Conservation (phyloP, 2,329 filamentous ascomycete species). For the Sporothrix sp. region DNA sequence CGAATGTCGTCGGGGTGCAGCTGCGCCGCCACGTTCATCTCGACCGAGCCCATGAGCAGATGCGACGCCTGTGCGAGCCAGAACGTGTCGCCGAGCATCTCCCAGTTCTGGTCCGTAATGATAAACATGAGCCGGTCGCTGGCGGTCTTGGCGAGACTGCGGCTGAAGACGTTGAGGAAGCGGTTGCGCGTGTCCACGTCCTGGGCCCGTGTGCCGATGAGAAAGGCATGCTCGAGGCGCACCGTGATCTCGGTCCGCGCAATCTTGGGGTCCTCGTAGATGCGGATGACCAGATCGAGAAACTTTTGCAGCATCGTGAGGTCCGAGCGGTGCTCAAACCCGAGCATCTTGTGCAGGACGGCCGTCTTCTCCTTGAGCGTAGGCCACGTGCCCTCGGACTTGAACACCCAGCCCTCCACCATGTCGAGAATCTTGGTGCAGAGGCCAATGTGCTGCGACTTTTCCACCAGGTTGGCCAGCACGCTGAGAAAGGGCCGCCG, state of each 20-base stretch:
- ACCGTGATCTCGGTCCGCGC: constrained; percentile 92
- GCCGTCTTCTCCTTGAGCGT: constrained; percentile 98
- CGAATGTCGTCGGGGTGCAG: constrained; percentile 79
- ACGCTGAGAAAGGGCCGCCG: constrained; percentile 90
- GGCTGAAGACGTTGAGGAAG: constrained; percentile 94
- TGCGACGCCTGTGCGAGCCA: constrained; percentile 96
- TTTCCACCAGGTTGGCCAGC: constrained; percentile 87
- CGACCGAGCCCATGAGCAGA: constrained; percentile 80
- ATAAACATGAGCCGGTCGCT: constrained; percentile 84
- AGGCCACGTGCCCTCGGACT: constrained; percentile 87
- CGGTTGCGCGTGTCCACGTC: constrained; percentile 95
- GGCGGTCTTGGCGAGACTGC: constrained; percentile 84
- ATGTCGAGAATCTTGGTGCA: constrained; percentile 90
- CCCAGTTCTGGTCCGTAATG: constrained; percentile 90
- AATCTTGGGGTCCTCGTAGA: constrained; percentile 96
- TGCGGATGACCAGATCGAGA: constrained; percentile 88
- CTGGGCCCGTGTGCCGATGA: constrained; percentile 85
- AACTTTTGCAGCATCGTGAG: constrained; percentile 84
- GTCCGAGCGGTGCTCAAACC: constrained; percentile 80
- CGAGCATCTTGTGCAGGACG: constrained; percentile 97
- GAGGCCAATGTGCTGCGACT: constrained; percentile 75
- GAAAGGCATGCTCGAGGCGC: constrained; percentile 93
- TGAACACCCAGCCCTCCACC: constrained; percentile 94
- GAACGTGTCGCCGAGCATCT: constrained; percentile 86
- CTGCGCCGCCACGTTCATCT: constrained; percentile 69